Percentiles rank a stretch among this genome's conserved stretches.
These are phyloP conservation scores for Alternaria infectoria DNA, from an alignment of 2,329 filamentous ascomycete genomes.

Conservation along the genomic window DNA sequence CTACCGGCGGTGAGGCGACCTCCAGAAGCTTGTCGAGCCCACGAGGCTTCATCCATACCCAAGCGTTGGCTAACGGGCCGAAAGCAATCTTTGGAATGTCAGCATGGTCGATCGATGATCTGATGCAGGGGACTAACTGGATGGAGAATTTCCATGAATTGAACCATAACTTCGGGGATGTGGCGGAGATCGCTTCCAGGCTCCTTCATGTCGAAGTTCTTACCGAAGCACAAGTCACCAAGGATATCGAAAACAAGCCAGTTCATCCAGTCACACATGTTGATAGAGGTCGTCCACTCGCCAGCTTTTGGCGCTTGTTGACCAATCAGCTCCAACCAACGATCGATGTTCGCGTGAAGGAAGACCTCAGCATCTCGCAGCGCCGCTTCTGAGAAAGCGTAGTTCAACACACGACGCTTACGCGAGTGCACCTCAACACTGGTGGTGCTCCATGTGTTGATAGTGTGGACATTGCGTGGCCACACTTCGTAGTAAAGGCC, in stretches of 20 bases:
- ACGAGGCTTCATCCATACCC: slow-evolving; percentile 31
- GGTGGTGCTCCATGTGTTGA: slow-evolving; percentile 46
- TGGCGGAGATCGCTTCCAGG: slow-evolving; percentile 25
- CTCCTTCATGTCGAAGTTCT: slow-evolving; percentile 45
- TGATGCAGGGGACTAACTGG: slow-evolving; percentile 13
- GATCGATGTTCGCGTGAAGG: slow-evolving; percentile 36
- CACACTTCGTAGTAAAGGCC: slow-evolving; percentile 53
- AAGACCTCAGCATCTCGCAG: slow-evolving; percentile 49
- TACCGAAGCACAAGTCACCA: slow-evolving; percentile 50
- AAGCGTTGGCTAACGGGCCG: slow-evolving; percentile 11
- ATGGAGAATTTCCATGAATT: slow-evolving; percentile 24
- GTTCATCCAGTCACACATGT: slow-evolving; percentile 30
- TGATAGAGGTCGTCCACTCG: slow-evolving; percentile 18
- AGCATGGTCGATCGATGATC: neutral
- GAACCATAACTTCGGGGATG: slow-evolving; percentile 26
- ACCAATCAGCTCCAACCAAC: slow-evolving; percentile 30
- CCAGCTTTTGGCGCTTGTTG: slow-evolving; percentile 9
- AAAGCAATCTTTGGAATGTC: slow-evolving; percentile 1
- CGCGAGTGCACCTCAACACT: slow-evolving; percentile 44
- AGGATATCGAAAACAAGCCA: slow-evolving; percentile 56
- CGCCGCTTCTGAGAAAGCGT: slow-evolving; percentile 51
- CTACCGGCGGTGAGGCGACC: slow-evolving; percentile 17
- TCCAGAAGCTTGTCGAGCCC: slow-evolving; percentile 26
- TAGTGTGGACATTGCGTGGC: slow-evolving; percentile 41
- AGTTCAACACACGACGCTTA: slow-evolving; percentile 48